These are phyloP conservation scores for Crithidia sp. DNA, from an alignment of 208 protist genomes.

Conservation along the genomic window DNA sequence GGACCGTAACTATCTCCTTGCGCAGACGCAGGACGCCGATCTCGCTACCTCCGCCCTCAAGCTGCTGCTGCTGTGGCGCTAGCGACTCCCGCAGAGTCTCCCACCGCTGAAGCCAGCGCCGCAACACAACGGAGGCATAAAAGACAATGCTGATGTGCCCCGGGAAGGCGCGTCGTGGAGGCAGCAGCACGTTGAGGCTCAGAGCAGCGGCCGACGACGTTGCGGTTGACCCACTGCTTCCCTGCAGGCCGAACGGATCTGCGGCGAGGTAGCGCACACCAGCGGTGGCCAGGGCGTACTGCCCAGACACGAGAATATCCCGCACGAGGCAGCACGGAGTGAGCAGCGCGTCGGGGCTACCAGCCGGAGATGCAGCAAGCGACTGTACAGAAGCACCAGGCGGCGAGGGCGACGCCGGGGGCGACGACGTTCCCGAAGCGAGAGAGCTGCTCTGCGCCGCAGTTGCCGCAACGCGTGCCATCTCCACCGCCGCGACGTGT, in stretches of 20 bases:
- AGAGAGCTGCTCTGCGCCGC: background rate
- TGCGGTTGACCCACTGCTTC: background rate
- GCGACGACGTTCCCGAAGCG: background rate
- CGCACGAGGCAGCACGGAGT: conserved; percentile 61
- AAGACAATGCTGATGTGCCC: conserved; percentile 37
- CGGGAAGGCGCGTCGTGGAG: conserved; percentile 48
- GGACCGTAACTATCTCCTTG: conserved; percentile 14
- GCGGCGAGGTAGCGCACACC: conserved; percentile 42
- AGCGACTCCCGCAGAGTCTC: conserved; percentile 8
- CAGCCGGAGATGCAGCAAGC: background rate
- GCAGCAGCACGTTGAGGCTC: conserved; percentile 66
- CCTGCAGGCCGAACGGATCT: background rate
- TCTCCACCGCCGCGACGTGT: conserved; percentile 26
- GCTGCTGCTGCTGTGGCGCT: background rate
- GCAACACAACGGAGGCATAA: conserved; percentile 28
- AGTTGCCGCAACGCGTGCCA: conserved; percentile 1
- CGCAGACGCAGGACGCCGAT: background rate
- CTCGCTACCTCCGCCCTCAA: background rate
- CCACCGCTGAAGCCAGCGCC: conserved; percentile 37
- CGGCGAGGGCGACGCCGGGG: background rate
- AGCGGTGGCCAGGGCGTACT: conserved; percentile 40
- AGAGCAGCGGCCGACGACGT: background rate
- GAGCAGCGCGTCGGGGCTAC: conserved; percentile 15
- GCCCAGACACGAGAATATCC: conserved; percentile 56
- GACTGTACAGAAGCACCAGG: too few species aligned